phyloP scores from a whole-genome alignment of 768 basidiomycete genomes.

The Lactarius akahatsu region DNA sequence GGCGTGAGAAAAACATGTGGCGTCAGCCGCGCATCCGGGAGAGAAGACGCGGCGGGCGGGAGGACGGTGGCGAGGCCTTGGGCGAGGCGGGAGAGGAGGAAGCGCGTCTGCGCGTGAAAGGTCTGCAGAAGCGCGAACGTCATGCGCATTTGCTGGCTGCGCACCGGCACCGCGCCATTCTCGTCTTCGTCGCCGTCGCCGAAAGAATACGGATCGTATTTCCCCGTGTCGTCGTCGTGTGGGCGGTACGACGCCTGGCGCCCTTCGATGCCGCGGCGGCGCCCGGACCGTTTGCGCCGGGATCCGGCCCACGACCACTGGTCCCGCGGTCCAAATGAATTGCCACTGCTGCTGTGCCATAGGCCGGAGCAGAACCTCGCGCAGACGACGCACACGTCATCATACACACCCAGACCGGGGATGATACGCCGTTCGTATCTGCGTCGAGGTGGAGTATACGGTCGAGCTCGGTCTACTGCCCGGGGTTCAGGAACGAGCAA shows the following conservation, averaged over 20 bases:
- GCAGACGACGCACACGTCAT: constrained; percentile 80
- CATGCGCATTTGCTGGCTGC: constrained; percentile 36
- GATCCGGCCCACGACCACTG: not conserved
- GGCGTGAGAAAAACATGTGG: constrained; percentile 48
- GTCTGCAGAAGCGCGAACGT: constrained; percentile 56
- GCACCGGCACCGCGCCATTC: constrained; percentile 15
- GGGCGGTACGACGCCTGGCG: constrained; percentile 33
- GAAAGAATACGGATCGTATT: not conserved
- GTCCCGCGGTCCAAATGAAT: not conserved
- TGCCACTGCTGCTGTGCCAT: constrained; percentile 56
- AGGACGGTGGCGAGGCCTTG: constrained; percentile 21
- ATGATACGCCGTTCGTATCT: not conserved
- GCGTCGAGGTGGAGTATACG: constrained; percentile 60
- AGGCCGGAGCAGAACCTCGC: constrained; percentile 79
- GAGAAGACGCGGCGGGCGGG: not conserved
- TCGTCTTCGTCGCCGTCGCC: constrained; percentile 31
- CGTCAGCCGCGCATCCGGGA: not conserved
- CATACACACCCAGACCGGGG: constrained; percentile 61
- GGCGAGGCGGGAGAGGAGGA: constrained; percentile 55
- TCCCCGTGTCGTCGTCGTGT: constrained; percentile 14
- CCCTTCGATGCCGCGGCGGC: constrained; percentile 63
- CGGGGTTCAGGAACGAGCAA: no score
- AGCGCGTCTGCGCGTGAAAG: constrained; percentile 60
- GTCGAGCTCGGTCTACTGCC: constrained; percentile 76
- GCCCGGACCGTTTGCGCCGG: not conserved